Base-by-base conservation (phyloP, 2,329 filamentous ascomycete species). In the Colletotrichum horii region DNA sequence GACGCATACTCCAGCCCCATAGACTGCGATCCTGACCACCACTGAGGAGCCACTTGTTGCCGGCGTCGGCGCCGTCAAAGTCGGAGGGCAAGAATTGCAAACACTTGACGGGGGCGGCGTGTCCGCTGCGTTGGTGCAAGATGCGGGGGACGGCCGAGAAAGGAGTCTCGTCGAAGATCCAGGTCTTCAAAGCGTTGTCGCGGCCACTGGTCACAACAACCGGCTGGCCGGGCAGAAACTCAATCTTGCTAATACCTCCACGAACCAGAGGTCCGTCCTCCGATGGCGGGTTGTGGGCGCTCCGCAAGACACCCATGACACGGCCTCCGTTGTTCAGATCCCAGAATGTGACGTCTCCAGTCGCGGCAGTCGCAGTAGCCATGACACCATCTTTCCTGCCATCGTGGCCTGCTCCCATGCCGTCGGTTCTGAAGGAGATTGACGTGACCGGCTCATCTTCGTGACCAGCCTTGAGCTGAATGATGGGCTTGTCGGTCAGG, bases 1-100 rank as follows among this genome's bases (percentile, higher is more conserved):
- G 94, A 58, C 97, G 94, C 83, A 99, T 87, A 89, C 96, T 98
- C 92, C 97, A 98, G 2, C 95, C 96, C 96, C 97, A 98, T 4
- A 99, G 88, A 84, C 96, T 98, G 78, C 96, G 92, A 81, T 99
- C 97, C 80, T 93, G 91, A 75, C 96, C 96, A 79, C 95, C 95
- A 80, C 96, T 98, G 71, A 99, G 88, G 8, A 98, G 88, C 96
- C 96, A 98, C 85, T 98, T 98, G 73, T 96, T 97, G 61, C 93
- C 93, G 58, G 93, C 93, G 79, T 98, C 96, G 8, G 95, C 92
- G 19, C 96, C 96, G 80, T 98, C 96, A 55, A 97, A 96, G 79
- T 96, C 93, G 0, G 95, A 92, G 1, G 96, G 96, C 30, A 98
- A 85, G 84, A 98, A 99, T 75, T 93, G 90, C 34, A 99, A 89